Evolutionary conservation across 2,329 filamentous ascomycete genomes (phyloP).

Genomic region (Trichoderma sp.): DNA sequence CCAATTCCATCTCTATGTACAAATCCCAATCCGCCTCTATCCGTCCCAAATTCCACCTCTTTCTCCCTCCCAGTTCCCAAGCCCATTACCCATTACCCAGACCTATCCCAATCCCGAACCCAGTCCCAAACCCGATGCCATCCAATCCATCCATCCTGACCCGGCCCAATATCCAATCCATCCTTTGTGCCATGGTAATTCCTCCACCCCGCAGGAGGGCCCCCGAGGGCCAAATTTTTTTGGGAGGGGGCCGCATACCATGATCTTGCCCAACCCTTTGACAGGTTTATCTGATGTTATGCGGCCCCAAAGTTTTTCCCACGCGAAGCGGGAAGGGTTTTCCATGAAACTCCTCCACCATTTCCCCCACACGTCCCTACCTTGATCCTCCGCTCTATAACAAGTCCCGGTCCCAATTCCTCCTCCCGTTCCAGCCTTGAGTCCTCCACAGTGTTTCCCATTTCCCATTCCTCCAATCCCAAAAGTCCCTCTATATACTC

Average conservation of each 20-base stretch:
- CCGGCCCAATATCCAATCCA: not conserved
- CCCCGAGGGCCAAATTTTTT: not conserved
- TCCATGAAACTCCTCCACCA: not conserved
- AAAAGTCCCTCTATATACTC: not conserved
- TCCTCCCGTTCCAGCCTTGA: not conserved
- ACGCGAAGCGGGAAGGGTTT: not conserved
- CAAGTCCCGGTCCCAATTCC: not conserved
- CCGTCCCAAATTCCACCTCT: not conserved
- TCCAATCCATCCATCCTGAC: not conserved
- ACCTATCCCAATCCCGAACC: not conserved
- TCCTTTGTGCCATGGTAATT: not conserved
- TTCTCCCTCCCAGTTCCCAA: not conserved
- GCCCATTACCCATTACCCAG: not conserved
- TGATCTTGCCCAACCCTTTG: not conserved
- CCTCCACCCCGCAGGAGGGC: not conserved
- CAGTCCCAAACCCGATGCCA: not conserved
- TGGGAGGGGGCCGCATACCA: not conserved
- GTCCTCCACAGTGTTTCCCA: not conserved
- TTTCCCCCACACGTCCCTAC: not conserved
- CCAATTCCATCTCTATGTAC: not conserved
- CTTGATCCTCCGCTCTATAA: not conserved
- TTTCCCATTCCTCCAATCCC: not conserved
- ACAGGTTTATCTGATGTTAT: not conserved
- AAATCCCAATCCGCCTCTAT: not conserved
- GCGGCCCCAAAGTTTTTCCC: not conserved